Base-by-base conservation (phyloP, 768 basidiomycete species). In the Pleurotus tuoliensis region DNA sequence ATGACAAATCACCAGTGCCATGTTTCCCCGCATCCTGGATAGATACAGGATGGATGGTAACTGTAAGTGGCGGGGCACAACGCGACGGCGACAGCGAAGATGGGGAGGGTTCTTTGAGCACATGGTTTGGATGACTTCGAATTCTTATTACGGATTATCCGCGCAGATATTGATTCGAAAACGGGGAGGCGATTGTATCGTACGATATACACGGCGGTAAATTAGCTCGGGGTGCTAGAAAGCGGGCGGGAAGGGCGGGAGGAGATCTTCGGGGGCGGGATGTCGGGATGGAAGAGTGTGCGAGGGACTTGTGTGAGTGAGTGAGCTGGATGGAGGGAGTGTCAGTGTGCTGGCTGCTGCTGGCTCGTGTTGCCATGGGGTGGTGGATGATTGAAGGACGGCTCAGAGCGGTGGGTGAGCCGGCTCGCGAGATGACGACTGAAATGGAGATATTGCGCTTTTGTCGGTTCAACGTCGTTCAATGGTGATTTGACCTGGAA, bases 361-460 rank as follows among this genome's bases (percentile, higher is more conserved):
- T 52, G 51, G 51, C 37, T 52, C 37, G 48, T n/a, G 51, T 50
- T 50, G 49, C 49, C 13, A 50, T 50, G 51, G 51, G 16, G 30
- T n/a, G 16, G 30, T n/a, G 48, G 46, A 16, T 13, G 16, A 41
- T 41, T 41, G 47, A 48, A 30, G 20, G 47, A 48, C 30, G 18
- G 47, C 45, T 47, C 45, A 20, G n/a, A 22, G 16, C 9, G 27
- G 30, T 50, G 48, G n/a, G 18, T 52, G 51, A 24, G 12, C 38
- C 38, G 51, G 51, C 25, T 40, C 37, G 20, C 9, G 11, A 8
- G 8, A 37, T 34, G 48, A n/a, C 9, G 12, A 22, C 51, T 40
- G 30, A 40, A 45, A 55, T 44, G 54, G 54, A 55, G 43, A 55
- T 55, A 55, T 55, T 55, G 54, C 54, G 54, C 16, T 55, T 45